These are phyloP conservation scores for Epichloe glyceriae DNA, from an alignment of 2,329 filamentous ascomycete genomes.

Conservation along the genomic window DNA sequence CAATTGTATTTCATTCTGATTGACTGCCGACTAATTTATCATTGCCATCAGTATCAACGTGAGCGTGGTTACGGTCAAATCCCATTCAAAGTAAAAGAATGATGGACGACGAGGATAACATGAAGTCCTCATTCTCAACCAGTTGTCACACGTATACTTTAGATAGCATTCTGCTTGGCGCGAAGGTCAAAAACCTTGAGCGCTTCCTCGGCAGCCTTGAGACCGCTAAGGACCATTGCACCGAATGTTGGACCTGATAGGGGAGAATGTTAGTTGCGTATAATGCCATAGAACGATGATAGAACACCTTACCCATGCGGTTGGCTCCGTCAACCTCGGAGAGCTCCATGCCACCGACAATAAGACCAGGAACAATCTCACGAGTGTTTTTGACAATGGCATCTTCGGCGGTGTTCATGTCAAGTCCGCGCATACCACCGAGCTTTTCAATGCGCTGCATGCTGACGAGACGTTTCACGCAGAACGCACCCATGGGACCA, in stretches of 20 bases:
- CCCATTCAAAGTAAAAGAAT: background rate
- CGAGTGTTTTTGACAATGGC: conserved; percentile 87
- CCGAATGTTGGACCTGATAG: conserved; percentile 58
- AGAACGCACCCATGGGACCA: conserved; percentile 82
- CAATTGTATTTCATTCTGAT: no score
- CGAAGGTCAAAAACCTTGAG: conserved; percentile 64
- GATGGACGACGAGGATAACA: background rate
- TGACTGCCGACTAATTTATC: background rate
- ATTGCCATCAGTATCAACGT: background rate
- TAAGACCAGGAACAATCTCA: conserved; percentile 75
- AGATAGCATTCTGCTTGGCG: conserved; percentile 59
- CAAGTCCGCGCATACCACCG: conserved; percentile 82
- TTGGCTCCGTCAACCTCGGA: conserved; percentile 84
- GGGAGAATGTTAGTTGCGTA: background rate
- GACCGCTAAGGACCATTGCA: conserved; percentile 75
- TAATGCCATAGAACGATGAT: background rate
- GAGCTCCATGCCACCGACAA: conserved; percentile 92
- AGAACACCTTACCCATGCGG: conserved; percentile 53
- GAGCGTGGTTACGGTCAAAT: background rate
- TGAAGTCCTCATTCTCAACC: background rate
- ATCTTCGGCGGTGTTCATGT: conserved; percentile 86
- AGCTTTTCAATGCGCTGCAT: conserved; percentile 76
- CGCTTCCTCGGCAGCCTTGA: conserved; percentile 85
- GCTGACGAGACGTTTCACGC: conserved; percentile 76
- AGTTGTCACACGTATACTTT: background rate